Conservation (phyloP, 495 filamentous ascomycete genomes). For the Penicillium argentinense region DNA sequence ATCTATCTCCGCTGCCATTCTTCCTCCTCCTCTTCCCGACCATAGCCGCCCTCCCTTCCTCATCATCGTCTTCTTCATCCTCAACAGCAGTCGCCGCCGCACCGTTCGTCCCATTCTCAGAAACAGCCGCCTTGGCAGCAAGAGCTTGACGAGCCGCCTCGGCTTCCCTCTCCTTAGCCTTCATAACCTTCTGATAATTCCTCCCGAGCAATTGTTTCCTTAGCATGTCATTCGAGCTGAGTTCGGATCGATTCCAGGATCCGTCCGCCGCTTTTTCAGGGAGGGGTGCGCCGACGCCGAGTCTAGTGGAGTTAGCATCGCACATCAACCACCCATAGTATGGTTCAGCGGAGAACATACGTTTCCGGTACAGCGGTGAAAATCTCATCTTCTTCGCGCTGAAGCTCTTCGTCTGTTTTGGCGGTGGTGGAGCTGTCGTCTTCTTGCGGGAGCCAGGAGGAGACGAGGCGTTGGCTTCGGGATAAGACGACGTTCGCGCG, state of each 20-base stretch:
- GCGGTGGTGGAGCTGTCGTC: slow-evolving; percentile 34
- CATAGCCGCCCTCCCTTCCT: slow-evolving; percentile 58
- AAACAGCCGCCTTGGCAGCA: too few relatives aligned
- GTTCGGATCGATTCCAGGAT: slow-evolving; percentile 40
- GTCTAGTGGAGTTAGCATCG: slow-evolving; percentile 27
- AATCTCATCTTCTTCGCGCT: slow-evolving; percentile 51
- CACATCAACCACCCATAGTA: too few relatives aligned
- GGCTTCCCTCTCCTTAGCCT: too few relatives aligned
- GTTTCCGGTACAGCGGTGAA: slow-evolving; percentile 53
- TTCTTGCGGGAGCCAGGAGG: slow-evolving; percentile 52
- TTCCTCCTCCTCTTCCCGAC: slow-evolving; percentile 47
- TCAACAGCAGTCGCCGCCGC: slow-evolving; percentile 8
- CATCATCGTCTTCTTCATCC: slow-evolving; percentile 53
- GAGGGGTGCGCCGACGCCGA: slow-evolving; percentile 48
- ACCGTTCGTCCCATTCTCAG: too few relatives aligned
- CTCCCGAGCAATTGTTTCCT: slow-evolving; percentile 50
- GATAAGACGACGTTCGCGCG: slow-evolving; percentile 50
- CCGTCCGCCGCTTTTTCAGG: slow-evolving; percentile 41
- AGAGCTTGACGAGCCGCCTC: too few relatives aligned
- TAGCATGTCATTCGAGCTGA: slow-evolving; percentile 45
- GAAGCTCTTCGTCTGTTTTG: slow-evolving; percentile 44
- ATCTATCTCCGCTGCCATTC: slow-evolving; percentile 3
- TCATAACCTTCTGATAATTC: slow-evolving; percentile 45
- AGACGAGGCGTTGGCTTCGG: slow-evolving; percentile 50
- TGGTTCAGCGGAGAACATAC: slow-evolving; percentile 40